phyloP scores from a whole-genome alignment of 2,329 filamentous ascomycete species.

The Botrytis aclada region DNA sequence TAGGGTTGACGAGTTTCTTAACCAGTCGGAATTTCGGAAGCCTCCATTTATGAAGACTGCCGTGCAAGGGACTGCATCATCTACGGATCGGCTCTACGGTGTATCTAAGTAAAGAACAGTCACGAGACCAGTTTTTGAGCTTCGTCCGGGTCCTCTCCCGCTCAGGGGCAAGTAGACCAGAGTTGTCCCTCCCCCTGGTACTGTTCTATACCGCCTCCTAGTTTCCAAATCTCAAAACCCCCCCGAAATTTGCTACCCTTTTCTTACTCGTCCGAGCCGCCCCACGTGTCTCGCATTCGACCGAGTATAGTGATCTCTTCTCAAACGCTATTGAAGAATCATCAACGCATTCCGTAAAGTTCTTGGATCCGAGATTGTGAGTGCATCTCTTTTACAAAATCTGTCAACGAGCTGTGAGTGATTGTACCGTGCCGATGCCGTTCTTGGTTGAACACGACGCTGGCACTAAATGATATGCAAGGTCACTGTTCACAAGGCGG shows the following conservation, averaged over 20 bases:
- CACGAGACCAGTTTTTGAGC: neutral
- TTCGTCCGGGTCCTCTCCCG: conserved; percentile 22
- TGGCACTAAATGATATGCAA: conserved; percentile 3
- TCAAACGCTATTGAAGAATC: conserved; percentile 6
- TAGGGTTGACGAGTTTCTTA: neutral
- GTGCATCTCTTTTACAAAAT: neutral
- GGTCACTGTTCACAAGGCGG: conserved; percentile 14
- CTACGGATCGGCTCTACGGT: neutral
- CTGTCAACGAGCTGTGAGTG: neutral
- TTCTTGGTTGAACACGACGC: neutral
- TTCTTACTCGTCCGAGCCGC: conserved; percentile 9
- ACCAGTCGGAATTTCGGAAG: neutral
- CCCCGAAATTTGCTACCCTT: neutral
- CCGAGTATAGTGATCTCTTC: conserved; percentile 4
- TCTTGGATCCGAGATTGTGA: neutral
- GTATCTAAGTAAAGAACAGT: conserved; percentile 3
- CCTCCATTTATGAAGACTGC: neutral
- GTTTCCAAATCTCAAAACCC: neutral
- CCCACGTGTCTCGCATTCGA: conserved; percentile 17
- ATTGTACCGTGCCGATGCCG: neutral
- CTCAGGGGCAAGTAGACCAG: conserved; percentile 16
- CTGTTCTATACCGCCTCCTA: conserved; percentile 10
- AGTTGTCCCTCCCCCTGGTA: conserved; percentile 9
- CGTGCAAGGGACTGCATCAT: conserved; percentile 10
- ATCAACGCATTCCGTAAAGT: neutral